Evolutionary conservation across 805 yeast species (phyloP).

Genomic region (Kluyveromyces starmeri): DNA sequence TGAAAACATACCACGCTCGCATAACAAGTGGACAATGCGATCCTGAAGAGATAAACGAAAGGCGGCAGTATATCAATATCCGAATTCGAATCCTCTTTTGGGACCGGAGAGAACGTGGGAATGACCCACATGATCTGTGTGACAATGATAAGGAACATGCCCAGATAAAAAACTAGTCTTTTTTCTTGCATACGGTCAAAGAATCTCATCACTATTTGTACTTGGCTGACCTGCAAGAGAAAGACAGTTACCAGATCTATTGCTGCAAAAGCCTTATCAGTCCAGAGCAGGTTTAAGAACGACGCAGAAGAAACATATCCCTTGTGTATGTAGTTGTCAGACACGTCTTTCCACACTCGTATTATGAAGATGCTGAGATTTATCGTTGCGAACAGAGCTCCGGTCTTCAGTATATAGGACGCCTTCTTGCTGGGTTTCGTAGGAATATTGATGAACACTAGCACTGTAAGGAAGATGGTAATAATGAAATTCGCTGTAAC

Average conservation of each 20-base stretch:
- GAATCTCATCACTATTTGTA: constrained; percentile 58
- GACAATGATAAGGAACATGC: constrained; percentile 41
- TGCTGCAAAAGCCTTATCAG: constrained; percentile 38
- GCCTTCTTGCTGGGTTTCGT: constrained; percentile 45
- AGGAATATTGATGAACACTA: constrained; percentile 57
- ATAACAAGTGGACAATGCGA: constrained; percentile 61
- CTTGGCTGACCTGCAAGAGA: constrained; percentile 57
- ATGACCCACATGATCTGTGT: constrained; percentile 67
- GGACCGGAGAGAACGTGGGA: constrained; percentile 38
- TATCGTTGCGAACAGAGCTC: constrained; percentile 44
- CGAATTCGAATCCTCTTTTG: constrained; percentile 12
- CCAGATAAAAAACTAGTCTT: constrained; percentile 50
- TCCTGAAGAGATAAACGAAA: constrained; percentile 62
- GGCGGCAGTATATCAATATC: constrained; percentile 58
- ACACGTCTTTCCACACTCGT: constrained; percentile 38
- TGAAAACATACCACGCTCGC: constrained; percentile 54
- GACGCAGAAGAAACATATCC: constrained; percentile 26
- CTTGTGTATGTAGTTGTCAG: constrained; percentile 35
- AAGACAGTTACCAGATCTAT: constrained; percentile 52
- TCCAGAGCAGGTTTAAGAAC: constrained; percentile 32
- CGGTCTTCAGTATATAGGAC: constrained; percentile 24
- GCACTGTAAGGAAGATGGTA: constrained; percentile 51
- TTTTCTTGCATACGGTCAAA: constrained; percentile 64
- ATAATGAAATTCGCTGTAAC: constrained; percentile 58
- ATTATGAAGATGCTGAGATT: constrained; percentile 45